These are phyloP conservation scores for Candolleomyces aberdarensis DNA, from an alignment of 768 basidiomycete genomes.

Conservation along the genomic window DNA sequence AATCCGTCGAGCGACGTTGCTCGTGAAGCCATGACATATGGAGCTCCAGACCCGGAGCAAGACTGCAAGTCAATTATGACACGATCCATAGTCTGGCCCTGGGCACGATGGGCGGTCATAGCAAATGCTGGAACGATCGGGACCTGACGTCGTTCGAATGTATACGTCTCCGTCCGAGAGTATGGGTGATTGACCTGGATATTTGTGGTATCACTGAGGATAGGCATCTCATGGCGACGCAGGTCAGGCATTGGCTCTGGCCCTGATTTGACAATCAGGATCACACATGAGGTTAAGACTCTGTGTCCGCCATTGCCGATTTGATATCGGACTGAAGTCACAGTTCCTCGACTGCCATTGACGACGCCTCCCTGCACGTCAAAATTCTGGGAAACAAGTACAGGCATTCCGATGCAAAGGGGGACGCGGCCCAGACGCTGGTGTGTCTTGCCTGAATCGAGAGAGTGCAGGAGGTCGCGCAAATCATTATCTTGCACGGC, in stretches of 20 bases:
- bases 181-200: background rate
- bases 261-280: background rate
- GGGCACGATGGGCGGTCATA: slow-evolving; percentile 37
- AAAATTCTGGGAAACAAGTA: slow-evolving; percentile 33
- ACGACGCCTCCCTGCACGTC: slow-evolving; percentile 34
- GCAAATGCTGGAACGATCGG: slow-evolving; percentile 36
- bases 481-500: background rate
- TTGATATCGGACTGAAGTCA: slow-evolving; percentile 21
- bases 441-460: slow-evolving; percentile 25
- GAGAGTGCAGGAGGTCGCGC: background rate
- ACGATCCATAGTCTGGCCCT: slow-evolving; percentile 30
- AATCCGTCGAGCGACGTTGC: slow-evolving; percentile 25
- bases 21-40: slow-evolving; percentile 42
- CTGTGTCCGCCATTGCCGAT: slow-evolving; percentile 13
- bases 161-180: slow-evolving; percentile 9
- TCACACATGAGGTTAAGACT: background rate
- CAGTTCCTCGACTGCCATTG: slow-evolving; percentile 28
- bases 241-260: background rate
- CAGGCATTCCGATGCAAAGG: slow-evolving; percentile 36
- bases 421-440: slow-evolving; percentile 30
- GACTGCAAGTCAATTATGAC: slow-evolving; percentile 30
- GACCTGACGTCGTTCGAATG: slow-evolving; percentile 27
- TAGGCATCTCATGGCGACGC: too few relatives aligned
- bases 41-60: slow-evolving; percentile 28
- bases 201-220: background rate